Evolutionary conservation across 2,329 filamentous ascomycete species (phyloP), one percentile per base, ranked within the genome.

Genomic region (Ascocoryne sarcoides): DNA sequence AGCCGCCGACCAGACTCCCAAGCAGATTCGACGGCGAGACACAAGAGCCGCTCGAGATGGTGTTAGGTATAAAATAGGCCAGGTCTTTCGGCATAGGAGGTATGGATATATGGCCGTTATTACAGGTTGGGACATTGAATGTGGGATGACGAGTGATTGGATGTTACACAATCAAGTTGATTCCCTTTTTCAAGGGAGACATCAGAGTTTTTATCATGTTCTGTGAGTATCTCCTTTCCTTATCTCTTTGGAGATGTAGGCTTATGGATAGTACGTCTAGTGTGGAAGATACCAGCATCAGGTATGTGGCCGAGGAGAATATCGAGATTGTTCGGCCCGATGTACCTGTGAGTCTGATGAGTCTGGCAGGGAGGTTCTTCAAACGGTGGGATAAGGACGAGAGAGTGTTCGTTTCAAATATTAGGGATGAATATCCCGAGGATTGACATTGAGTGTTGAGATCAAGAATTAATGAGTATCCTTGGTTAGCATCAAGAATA

Each of bases 71-170:
- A 75, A 70, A 37, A 74, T 95, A 36, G 92, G 92, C 1, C 83
- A 93, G 53, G 73, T 95, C 5, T 94, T 96, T 58, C 73, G 72
- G 35, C 92, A 98, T 62, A 77, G 71, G 46, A 75, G 88, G 33
- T 95, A 92, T 59, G 67, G 73, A 15, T 95, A 90, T 59, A 68
- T 80, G 36, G 89, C 82, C 14, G 74, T 93, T 18, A 84, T 98
- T 43, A 85, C 83, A 10, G 89, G 89, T n/a, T 98, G 90, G 89
- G 64, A 62, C 45, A 62, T 63, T 18, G 68, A 70, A 47, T 82
- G 71, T 55, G 72, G 65, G 66, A 68, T 37, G 78, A 79, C 52
- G 36, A 50, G 44, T 50, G 69, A 68, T 44, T 83, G 71, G 80
- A 81, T 76, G 56, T 66, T 68, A 57, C 69, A 71, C 48, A 81